A percentile compares a stretch with the other conserved stretches of the same genome.
Evolutionary conservation across 352 stramenopile genomes (phyloP).

Genomic region (Phytophthora pinifolia): DNA sequence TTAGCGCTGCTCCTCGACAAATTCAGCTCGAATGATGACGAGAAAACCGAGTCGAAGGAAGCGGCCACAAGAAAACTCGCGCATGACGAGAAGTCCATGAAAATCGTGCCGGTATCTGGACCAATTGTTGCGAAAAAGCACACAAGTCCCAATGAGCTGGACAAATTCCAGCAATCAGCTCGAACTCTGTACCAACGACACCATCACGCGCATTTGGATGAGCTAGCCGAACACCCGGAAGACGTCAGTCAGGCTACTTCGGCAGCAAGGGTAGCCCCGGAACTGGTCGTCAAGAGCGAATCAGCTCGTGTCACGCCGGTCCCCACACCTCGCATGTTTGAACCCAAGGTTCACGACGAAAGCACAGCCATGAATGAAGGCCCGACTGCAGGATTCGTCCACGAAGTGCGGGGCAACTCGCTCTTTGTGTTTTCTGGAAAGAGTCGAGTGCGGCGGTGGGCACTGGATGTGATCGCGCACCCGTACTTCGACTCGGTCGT

Average conservation of each 20-base stretch:
- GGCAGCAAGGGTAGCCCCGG: neutral
- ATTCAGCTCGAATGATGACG: conserved; percentile 72
- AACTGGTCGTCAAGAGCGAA: neutral
- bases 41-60: conserved; percentile 41
- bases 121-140: neutral
- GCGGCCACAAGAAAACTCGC: conserved; percentile 43
- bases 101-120: conserved; percentile 26
- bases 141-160: neutral
- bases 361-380: too few species aligned
- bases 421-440: conserved; percentile 56
- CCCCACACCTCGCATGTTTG: too few species aligned
- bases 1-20: conserved; percentile 91
- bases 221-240: too few species aligned
- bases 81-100: too few species aligned
- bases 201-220: too few species aligned
- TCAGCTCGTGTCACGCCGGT: conserved; percentile 2
- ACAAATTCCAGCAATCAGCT: neutral
- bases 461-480: conserved; percentile 57
- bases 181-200: too few species aligned
- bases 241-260: too few species aligned
- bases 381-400: neutral
- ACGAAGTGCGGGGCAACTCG: conserved; percentile 16
- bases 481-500: conserved; percentile 79
- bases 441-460: conserved; percentile 35
- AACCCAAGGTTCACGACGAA: neutral